A percentile compares a stretch with the other conserved stretches of the same genome.
Conservation (phyloP, 805 yeast species). For the Metschnikowia orientalis region DNA sequence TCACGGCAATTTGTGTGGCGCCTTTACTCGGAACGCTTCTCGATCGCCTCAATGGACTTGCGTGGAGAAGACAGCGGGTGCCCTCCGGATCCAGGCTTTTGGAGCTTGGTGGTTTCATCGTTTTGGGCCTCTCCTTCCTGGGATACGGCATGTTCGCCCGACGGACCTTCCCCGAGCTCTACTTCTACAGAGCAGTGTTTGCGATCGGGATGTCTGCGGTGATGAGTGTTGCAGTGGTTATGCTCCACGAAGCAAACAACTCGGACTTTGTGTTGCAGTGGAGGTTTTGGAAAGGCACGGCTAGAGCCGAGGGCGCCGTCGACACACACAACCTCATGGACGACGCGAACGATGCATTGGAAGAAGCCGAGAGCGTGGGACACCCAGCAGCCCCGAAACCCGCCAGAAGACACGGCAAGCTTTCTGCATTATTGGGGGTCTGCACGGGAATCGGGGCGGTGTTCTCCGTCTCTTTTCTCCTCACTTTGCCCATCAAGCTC, state of each 20-base stretch:
- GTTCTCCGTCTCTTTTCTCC: conserved; percentile 50
- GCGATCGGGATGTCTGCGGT: conserved; percentile 56
- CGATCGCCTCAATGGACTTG: conserved; percentile 42
- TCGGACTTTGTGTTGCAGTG: conserved; percentile 38
- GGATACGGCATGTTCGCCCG: conserved; percentile 42
- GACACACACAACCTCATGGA: background rate
- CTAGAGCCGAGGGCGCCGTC: conserved; percentile 1
- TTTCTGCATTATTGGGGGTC: conserved; percentile 58
- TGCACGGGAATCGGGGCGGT: conserved; percentile 66
- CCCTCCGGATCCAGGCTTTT: conserved; percentile 52
- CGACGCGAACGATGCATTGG: conserved; percentile 1
- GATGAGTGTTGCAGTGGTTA: conserved; percentile 57
- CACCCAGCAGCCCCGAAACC: conserved; percentile 1
- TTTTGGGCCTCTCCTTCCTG: conserved; percentile 44
- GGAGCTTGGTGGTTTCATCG: conserved; percentile 44
- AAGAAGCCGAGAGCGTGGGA: background rate
- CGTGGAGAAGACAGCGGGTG: conserved; percentile 6
- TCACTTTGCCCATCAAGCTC: conserved; percentile 54
- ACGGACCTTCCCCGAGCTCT: conserved; percentile 44
- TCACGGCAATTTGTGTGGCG: conserved; percentile 47
- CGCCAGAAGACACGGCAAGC: conserved; percentile 39
- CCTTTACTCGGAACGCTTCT: conserved; percentile 62
- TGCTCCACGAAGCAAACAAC: conserved; percentile 51
- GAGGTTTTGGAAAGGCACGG: conserved; percentile 22
- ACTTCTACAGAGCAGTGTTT: conserved; percentile 50